Percentiles rank a stretch among this genome's conserved stretches.
Conservation (phyloP, 2,329 filamentous ascomycete species). For the Trichoderma oligosporum region DNA sequence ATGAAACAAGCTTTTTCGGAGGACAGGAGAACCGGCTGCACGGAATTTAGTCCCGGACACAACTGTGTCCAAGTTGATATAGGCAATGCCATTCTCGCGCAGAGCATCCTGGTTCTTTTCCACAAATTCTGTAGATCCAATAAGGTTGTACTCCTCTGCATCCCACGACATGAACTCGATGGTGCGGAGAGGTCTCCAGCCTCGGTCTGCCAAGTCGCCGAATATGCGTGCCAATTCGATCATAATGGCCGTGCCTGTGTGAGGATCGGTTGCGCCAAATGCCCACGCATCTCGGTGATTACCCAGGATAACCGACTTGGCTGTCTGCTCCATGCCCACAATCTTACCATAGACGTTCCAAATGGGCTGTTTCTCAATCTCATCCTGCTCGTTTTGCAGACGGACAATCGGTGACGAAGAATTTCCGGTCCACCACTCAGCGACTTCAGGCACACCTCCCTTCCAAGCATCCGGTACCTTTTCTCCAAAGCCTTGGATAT, state of each 20-base stretch:
- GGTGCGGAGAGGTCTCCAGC: conserved; percentile 89
- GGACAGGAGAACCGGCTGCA: conserved; percentile 77
- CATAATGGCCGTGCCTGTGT: conserved; percentile 85
- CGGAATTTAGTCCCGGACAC: conserved; percentile 72
- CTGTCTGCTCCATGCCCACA: conserved; percentile 73
- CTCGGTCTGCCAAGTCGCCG: conserved; percentile 68
- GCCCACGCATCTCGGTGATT: conserved; percentile 94
- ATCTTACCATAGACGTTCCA: conserved; percentile 90
- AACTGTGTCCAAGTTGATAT: conserved; percentile 85
- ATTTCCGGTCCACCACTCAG: conserved; percentile 82
- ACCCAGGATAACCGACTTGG: conserved; percentile 83
- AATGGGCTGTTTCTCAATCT: conserved; percentile 75
- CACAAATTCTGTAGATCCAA: conserved; percentile 92
- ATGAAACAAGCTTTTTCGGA: conserved; percentile 66
- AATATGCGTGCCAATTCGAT: conserved; percentile 84
- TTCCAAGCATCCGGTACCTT: conserved; percentile 67
- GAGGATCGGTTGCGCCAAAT: conserved; percentile 80
- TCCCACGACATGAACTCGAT: conserved; percentile 99
- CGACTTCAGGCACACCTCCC: conserved; percentile 70
- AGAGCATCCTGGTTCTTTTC: conserved; percentile 75
- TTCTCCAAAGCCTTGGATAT: conserved; percentile 70
- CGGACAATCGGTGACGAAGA: conserved; percentile 70
- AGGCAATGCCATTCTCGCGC: conserved; percentile 72
- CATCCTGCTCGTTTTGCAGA: conserved; percentile 82
- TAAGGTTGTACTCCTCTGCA: conserved; percentile 84